Evolutionary conservation across 805 yeast species (phyloP).

Genomic region (Yamadazyma ubonensis): DNA sequence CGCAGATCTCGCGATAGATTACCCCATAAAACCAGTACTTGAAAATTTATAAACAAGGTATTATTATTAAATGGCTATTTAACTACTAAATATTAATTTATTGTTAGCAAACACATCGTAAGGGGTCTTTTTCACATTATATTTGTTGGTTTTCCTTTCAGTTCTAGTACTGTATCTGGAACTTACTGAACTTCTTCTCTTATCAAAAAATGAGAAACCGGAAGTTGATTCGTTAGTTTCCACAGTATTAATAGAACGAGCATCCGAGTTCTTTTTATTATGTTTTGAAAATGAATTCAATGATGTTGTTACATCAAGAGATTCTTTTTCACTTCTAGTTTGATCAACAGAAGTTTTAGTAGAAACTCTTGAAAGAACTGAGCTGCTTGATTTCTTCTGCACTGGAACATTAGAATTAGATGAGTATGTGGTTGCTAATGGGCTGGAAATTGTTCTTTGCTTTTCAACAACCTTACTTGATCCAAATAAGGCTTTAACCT

Average conservation of each 20-base stretch:
- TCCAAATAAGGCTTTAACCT: constrained; percentile 13
- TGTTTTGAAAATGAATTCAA: constrained; percentile 2
- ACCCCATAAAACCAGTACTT: too few species aligned
- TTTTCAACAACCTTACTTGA: not conserved
- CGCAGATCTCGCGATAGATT: too few species aligned
- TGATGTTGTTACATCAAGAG: constrained; percentile 7
- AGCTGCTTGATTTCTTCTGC: not conserved
- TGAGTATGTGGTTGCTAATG: constrained; percentile 17
- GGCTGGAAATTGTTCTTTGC: constrained; percentile 12
- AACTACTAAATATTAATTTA: constrained; percentile 12
- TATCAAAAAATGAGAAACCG: constrained; percentile 19
- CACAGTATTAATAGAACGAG: constrained; percentile 14
- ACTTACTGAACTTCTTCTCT: constrained; percentile 13
- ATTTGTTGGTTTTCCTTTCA: constrained; percentile 16
- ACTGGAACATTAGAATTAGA: constrained; percentile 10
- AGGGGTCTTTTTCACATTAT: constrained; percentile 16
- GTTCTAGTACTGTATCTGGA: constrained; percentile 13
- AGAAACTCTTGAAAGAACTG: constrained; percentile 8
- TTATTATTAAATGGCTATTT: constrained; percentile 5
- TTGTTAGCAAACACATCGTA: constrained; percentile 17
- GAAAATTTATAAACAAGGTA: constrained; percentile 6
- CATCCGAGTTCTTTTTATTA: constrained; percentile 12
- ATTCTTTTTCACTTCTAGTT: constrained; percentile 15
- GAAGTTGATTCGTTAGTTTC: constrained; percentile 17
- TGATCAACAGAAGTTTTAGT: constrained; percentile 15